Evolutionary conservation across 2,329 filamentous ascomycete genomes (phyloP).

Genomic region (Dryadomyces quercus-mongolicae): DNA sequence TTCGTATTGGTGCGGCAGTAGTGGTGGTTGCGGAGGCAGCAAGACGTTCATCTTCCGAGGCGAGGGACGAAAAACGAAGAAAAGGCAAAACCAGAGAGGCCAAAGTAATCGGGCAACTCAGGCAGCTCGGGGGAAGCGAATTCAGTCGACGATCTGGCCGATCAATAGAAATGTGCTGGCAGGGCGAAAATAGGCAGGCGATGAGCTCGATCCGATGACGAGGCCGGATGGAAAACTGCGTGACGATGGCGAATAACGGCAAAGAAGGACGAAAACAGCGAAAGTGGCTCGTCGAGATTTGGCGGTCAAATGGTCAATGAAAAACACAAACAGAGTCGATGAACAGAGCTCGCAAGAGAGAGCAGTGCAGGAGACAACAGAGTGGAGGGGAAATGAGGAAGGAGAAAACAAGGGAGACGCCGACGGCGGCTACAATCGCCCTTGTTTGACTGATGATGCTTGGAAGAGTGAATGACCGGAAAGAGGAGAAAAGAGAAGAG

Average conservation of each 20-base stretch:
- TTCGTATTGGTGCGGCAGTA: constrained; percentile 48
- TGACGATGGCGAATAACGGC: background rate
- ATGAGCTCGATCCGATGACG: background rate
- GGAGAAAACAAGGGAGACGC: background rate
- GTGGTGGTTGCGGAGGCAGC: constrained; percentile 46
- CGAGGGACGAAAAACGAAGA: background rate
- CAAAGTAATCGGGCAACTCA: no score
- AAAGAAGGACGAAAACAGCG: background rate
- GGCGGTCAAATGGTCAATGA: background rate
- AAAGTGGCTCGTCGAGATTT: background rate
- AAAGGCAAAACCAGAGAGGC: background rate
- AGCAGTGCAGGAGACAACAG: background rate
- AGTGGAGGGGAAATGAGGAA: background rate
- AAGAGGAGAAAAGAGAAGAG: background rate
- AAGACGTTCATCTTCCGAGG: constrained; percentile 44
- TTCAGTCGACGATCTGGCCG: no score
- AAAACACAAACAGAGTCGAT: background rate
- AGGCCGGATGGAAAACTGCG: background rate
- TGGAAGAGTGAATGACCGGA: background rate
- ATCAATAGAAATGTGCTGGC: no score
- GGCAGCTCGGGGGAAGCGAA: no score
- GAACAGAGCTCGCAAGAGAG: background rate
- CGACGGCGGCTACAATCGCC: background rate
- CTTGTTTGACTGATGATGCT: background rate
- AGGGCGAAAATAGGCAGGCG: background rate